A percentile compares a stretch with the other conserved stretches of the same genome.
Evolutionary conservation across 495 filamentous ascomycete genomes (phyloP).

Genomic region (Penicillium pancosmium): DNA sequence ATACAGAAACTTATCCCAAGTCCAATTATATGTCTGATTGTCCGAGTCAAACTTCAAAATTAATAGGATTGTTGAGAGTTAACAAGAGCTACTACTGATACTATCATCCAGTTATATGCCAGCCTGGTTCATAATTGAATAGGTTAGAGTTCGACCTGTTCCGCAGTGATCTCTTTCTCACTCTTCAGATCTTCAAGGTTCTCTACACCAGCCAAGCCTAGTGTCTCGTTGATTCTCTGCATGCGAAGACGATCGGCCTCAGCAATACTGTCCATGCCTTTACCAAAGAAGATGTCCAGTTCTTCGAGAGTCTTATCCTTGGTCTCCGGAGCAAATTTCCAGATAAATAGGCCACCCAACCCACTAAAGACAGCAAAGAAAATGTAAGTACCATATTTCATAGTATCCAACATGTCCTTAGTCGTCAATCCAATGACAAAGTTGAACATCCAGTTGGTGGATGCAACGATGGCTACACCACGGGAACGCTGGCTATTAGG

Average conservation of each 20-base stretch:
- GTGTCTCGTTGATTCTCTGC: constrained; percentile 32
- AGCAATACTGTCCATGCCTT: constrained; percentile 32
- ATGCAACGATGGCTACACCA: constrained; percentile 42
- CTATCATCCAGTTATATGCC: neutral
- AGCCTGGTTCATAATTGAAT: neutral
- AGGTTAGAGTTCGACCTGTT: constrained; percentile 9
- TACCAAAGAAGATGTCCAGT: constrained; percentile 43
- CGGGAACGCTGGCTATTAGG: constrained; percentile 41
- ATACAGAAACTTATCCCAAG: neutral
- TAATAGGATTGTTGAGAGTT: too few relatives aligned
- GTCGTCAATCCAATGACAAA: constrained; percentile 48
- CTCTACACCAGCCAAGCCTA: constrained; percentile 23
- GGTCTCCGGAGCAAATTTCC: constrained; percentile 57
- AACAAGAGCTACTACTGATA: neutral
- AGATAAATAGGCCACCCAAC: constrained; percentile 50
- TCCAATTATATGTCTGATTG: neutral
- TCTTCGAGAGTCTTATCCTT: constrained; percentile 60
- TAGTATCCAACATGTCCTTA: constrained; percentile 40
- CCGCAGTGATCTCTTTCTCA: constrained; percentile 8
- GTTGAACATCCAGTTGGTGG: constrained; percentile 50
- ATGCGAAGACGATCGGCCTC: constrained; percentile 31
- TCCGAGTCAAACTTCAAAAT: too few relatives aligned
- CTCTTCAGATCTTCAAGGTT: constrained; percentile 32
- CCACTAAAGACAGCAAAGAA: constrained; percentile 52
- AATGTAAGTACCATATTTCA: constrained; percentile 48